Evolutionary conservation across 345 rosid genomes (phyloP), one percentile per base, ranked within the genome.

Genomic region (Excoecaria agallocha): DNA sequence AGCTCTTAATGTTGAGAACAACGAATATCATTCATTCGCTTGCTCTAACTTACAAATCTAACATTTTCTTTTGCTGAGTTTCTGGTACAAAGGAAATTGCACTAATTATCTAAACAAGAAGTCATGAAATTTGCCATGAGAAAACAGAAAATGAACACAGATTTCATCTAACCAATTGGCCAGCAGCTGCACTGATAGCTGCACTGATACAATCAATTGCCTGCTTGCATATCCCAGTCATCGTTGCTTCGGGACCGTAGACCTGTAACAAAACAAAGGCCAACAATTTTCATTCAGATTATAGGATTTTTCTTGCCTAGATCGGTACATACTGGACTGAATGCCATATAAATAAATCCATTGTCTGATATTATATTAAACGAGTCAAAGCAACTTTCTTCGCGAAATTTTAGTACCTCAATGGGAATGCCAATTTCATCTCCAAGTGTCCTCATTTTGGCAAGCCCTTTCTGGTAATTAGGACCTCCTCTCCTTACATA

Each of bases 171-270:
- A 37, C 19, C 66, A 59, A 67, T 74, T 13, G 65, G 61, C 38
- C 20, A 65, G 62, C n/a, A n/a, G n/a, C n/a, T n/a, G n/a, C n/a
- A n/a, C n/a, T n/a, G n/a, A n/a, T 96, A 39, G 91, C 87, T 7
- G 82, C 94, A 2, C 82, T 78, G 77, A 94, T 87, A 85, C 88
- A 88, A 35, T 94, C 87, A 10, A 92, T 94, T 65, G 98, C 98
- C 79, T 92, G 88, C 76, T 94, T 92, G 89, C 98, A 94, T 55
- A 94, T 94, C 20, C 97, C 93, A 11, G 98, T 94, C 98, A 94
- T 93, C 13, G 98, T 91, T 63, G 96, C 97, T 82, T 93, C 96
- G 38, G 97, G 98, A 15, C 97, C 96, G 71, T 91, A 93, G 76
- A 93, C 98, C 97, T 89, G 9, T 15, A 52, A 15, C 17, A 58